Evolutionary conservation across 352 stramenopile genomes (phyloP).

Genomic region (Phytophthora pini): DNA sequence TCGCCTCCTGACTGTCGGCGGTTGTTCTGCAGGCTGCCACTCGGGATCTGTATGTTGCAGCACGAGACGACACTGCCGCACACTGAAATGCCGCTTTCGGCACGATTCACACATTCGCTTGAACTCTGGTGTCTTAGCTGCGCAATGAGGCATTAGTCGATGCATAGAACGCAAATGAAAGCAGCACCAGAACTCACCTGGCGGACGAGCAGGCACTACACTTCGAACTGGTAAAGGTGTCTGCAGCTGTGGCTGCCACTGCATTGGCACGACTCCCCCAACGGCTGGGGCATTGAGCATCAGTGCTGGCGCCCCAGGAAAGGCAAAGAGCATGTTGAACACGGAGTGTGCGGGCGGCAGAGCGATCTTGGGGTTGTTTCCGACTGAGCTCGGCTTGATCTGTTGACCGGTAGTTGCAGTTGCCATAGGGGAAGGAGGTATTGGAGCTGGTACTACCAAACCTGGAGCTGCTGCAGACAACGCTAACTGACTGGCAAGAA

Average conservation of each 20-base stretch:
- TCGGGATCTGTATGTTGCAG: slow-evolving; percentile 73
- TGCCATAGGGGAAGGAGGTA: background rate
- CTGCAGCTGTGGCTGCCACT: slow-evolving; percentile 36
- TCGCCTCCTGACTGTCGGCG: slow-evolving; percentile 30
- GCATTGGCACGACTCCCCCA: slow-evolving; percentile 28
- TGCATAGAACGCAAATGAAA: background rate
- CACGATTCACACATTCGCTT: slow-evolving; percentile 79
- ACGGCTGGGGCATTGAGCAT: slow-evolving; percentile 31
- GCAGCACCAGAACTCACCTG: slow-evolving; percentile 27
- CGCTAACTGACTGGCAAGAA: slow-evolving; percentile 33
- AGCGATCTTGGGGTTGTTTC: slow-evolving; percentile 43
- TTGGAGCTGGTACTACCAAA: slow-evolving; percentile 21
- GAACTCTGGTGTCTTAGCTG: slow-evolving; percentile 39
- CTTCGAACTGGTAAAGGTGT: slow-evolving; percentile 32
- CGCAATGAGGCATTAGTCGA: slow-evolving; percentile 5
- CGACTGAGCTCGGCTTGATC: slow-evolving; percentile 27
- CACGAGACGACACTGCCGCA: slow-evolving; percentile 71
- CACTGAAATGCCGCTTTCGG: slow-evolving; percentile 67
- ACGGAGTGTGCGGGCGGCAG: slow-evolving; percentile 47
- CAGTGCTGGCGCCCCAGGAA: slow-evolving; percentile 38
- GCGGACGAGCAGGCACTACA: slow-evolving; percentile 20
- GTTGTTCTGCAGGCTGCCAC: slow-evolving; percentile 51
- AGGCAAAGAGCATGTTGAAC: slow-evolving; percentile 49
- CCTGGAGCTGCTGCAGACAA: slow-evolving; percentile 11
- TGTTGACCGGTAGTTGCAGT: slow-evolving; percentile 5